These are phyloP conservation scores for Sphaerulina musiva DNA, from an alignment of 2,329 filamentous ascomycete species.

Conservation along the genomic window DNA sequence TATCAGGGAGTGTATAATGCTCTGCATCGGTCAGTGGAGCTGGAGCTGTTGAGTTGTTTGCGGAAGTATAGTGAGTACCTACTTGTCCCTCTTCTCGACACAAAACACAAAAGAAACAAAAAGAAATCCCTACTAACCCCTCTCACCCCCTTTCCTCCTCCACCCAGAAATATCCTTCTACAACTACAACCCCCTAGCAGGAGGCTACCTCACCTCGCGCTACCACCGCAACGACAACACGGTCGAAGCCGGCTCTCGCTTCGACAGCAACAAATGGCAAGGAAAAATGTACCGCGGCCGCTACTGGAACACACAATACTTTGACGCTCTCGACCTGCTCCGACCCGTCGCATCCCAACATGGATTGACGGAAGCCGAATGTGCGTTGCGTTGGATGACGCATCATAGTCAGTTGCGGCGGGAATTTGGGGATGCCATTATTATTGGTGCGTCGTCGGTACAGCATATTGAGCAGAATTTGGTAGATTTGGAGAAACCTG, in stretches of 20 bases:
- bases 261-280: constrained; percentile 38
- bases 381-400: constrained; percentile 42
- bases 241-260: constrained; percentile 35
- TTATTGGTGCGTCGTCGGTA: constrained; percentile 36
- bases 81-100: too few species aligned
- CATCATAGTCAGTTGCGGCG: constrained; percentile 39
- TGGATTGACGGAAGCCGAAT: constrained; percentile 39
- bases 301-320: constrained; percentile 41
- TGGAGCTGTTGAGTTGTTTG: constrained; percentile 40
- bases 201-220: constrained; percentile 42
- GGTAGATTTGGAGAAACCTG: constrained; percentile 36
- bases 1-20: constrained; percentile 45
- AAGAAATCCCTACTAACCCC: too few species aligned
- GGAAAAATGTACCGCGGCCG: constrained; percentile 34
- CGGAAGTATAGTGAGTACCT: constrained; percentile 33
- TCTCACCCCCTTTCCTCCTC: too few species aligned
- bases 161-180: constrained; percentile 35
- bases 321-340: constrained; percentile 40
- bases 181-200: constrained; percentile 41
- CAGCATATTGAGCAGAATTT: constrained; percentile 39
- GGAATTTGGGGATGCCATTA: constrained; percentile 34
- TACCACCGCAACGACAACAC: constrained; percentile 35
- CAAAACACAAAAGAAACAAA: too few species aligned
- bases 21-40: constrained; percentile 36
- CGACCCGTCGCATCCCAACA: constrained; percentile 36